phyloP scores from a whole-genome alignment of 208 protist genomes.

The Trypanosoma melophagium region DNA sequence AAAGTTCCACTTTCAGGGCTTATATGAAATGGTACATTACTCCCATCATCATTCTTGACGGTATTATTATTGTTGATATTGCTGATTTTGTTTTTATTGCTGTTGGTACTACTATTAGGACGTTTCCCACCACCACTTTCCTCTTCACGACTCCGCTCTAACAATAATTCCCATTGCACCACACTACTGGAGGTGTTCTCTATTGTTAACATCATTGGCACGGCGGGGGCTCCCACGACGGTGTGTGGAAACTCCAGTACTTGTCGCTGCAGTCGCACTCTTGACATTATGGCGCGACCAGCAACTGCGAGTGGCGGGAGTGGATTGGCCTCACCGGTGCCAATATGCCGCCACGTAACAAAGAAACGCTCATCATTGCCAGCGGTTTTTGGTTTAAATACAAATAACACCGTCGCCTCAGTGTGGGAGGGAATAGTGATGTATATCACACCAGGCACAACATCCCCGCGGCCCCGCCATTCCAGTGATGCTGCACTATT shows the following conservation, averaged over 20 bases:
- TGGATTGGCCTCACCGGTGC: conserved; percentile 63
- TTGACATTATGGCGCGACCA: conserved; percentile 37
- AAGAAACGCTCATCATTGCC: conserved; percentile 34
- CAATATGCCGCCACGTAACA: conserved; percentile 67
- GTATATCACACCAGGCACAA: conserved; percentile 25
- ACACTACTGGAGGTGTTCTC: conserved; percentile 36
- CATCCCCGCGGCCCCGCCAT: conserved; percentile 27
- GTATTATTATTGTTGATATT: conserved; percentile 1
- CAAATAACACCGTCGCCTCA: conserved; percentile 35
- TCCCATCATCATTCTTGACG: background rate
- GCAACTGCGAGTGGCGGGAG: conserved; percentile 63
- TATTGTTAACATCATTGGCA: conserved; percentile 43
- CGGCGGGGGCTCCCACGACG: conserved; percentile 50
- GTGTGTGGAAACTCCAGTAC: conserved; percentile 51
- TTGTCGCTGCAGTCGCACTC: conserved; percentile 35
- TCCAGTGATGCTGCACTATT: conserved; percentile 16
- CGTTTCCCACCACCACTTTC: too few species aligned
- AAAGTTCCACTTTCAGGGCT: conserved; percentile 61
- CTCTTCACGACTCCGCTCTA: background rate
- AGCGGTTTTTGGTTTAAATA: conserved; percentile 29
- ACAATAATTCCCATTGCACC: conserved; percentile 28
- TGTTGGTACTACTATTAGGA: too few species aligned
- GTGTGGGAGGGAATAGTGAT: conserved; percentile 31
- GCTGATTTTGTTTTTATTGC: background rate
- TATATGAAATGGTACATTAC: conserved; percentile 55